Base-by-base conservation (phyloP, 176 grass and related monocot species). In the Alopecurus myosuroides region DNA sequence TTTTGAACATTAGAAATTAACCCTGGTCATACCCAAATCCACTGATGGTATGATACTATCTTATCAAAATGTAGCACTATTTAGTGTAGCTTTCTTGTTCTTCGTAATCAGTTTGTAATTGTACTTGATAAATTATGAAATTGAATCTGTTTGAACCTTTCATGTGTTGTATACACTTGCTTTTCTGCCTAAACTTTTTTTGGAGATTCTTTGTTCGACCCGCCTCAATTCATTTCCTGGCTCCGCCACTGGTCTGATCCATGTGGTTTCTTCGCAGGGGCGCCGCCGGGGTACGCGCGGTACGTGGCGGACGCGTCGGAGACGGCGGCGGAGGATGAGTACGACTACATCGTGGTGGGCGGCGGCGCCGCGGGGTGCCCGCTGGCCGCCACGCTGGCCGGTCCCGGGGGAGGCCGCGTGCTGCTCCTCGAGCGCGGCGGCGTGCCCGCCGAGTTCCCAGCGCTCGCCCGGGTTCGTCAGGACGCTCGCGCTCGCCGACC, bases 321-420 rank as follows among this genome's bases (percentile, higher is more conserved):
- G 78, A 90, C 84, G 84, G 80, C 88, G 23, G 53, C 57, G 60
- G 89, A 90, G 81, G 90, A 93, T 52, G 85, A 81, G 81, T 94
- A 94, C 73, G 94, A 94, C 76, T 97, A 97, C 92, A 92, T 97
- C 84, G 81, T 94, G 34, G 92, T 97, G n/a, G 94, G 94, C 14
- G 94, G 90, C 9, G 92, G 94, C 64, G 89, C 92, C 7, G 89
- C 87, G 14, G 94, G 94, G 29, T 94, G 89, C 90, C 89, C 92
- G 5, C 88, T 97, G 3, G 92, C 92, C 1, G 87, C 89, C 19
- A 97, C 92, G 41, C 85, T 97, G 33, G 87, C 90, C 18, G 88
- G 87, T 0, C 51, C 66, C 3, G 91, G 91, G 0, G 84, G 85
- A 11, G 76, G 83, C 0, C 78, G 80, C 25, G 88, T 94, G 49